Evolutionary conservation across 2,329 filamentous ascomycete species (phyloP).

Genomic region (Diaporthe amygdali): DNA sequence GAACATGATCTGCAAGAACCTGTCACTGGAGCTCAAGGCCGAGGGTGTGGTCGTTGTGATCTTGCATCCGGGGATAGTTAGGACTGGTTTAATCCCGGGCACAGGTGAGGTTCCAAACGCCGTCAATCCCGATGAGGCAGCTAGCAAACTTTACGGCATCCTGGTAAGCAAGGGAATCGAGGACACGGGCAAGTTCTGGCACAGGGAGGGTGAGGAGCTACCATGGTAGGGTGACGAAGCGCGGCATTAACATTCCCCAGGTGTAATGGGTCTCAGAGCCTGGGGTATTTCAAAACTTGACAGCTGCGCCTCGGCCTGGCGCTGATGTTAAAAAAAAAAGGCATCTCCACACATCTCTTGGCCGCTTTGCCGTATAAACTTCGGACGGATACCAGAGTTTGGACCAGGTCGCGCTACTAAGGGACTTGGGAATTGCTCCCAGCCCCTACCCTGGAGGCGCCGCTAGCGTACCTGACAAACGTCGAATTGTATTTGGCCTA

Average conservation of each 20-base stretch:
- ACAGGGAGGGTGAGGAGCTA: slow-evolving; percentile 18
- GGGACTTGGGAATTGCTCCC: not conserved
- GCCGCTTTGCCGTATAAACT: not conserved
- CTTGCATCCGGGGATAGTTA: slow-evolving; percentile 48
- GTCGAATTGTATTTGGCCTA: not conserved
- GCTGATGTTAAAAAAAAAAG: not conserved
- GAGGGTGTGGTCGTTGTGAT: slow-evolving; percentile 45
- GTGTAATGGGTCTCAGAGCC: not conserved
- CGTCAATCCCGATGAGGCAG: slow-evolving; percentile 50
- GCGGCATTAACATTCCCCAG: not conserved
- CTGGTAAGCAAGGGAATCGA: slow-evolving; percentile 13
- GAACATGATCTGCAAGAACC: slow-evolving; percentile 47
- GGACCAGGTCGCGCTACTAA: not conserved
- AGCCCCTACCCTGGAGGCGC: not conserved
- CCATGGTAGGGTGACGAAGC: slow-evolving; percentile 12
- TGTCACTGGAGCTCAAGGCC: slow-evolving; percentile 45
- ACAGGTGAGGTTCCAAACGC: slow-evolving; percentile 35
- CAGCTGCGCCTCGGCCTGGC: not conserved
- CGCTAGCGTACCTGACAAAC: slow-evolving; percentile 3
- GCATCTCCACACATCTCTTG: not conserved
- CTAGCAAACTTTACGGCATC: slow-evolving; percentile 41
- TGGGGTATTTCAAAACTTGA: not conserved
- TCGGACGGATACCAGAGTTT: not conserved
- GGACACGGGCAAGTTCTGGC: slow-evolving; percentile 21
- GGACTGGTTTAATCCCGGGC: slow-evolving; percentile 38